These are phyloP conservation scores for Arbutus unedo DNA, from an alignment of 148 eudicot species.

Conservation along the genomic window DNA sequence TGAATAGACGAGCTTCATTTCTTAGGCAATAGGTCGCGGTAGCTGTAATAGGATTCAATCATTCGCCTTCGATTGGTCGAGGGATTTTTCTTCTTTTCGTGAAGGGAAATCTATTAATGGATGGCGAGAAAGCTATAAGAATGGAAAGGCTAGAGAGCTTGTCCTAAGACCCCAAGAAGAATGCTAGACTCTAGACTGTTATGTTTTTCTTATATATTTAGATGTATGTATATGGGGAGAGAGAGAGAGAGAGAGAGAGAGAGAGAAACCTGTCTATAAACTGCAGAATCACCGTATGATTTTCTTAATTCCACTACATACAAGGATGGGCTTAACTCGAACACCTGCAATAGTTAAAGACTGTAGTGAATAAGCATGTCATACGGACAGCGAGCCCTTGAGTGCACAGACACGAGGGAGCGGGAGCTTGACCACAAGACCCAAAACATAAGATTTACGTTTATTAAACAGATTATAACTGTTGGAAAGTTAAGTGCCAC, in stretches of 20 bases:
- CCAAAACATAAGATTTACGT: background rate
- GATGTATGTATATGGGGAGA: background rate
- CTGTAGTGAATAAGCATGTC: background rate
- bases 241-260: conserved; percentile 10
- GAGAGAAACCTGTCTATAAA: conserved; percentile 67
- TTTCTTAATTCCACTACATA: conserved; percentile 87
- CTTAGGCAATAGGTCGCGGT: no score
- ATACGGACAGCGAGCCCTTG: background rate
- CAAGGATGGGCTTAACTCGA: conserved; percentile 74
- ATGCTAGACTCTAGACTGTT: no score
- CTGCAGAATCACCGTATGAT: conserved; percentile 60
- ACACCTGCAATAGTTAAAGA: conserved; percentile 50
- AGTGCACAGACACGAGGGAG: background rate
- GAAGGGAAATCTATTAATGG: no score
- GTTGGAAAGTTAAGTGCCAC: background rate
- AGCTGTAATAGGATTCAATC: no score
- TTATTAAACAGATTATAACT: background rate
- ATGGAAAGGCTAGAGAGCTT: no score
- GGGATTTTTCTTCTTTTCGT: no score
- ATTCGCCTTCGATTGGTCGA: no score
- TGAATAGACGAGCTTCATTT: no score
- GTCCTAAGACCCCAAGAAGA: no score
- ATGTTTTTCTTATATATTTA: no score
- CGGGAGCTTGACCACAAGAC: background rate
- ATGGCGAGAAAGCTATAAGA: no score